Evolutionary conservation across 768 basidiomycete species (phyloP), one percentile per base, ranked within the genome.

Genomic region (Pisolithus sp.): DNA sequence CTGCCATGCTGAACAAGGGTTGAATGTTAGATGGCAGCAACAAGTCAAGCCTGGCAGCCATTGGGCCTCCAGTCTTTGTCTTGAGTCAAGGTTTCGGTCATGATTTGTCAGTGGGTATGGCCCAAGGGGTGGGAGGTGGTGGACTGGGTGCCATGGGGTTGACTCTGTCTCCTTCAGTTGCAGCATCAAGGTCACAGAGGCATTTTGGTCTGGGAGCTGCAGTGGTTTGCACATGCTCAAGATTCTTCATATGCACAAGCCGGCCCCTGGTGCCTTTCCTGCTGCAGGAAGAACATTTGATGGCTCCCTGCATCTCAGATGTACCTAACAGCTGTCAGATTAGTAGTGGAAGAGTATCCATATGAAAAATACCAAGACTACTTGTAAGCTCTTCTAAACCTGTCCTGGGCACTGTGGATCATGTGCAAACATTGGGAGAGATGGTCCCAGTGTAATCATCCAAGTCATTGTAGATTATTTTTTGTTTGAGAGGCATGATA

Each of bases 71-170:
- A 30, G 28, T 30, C 28, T 30, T 30, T 2, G 18, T 9, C 21
- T 41, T 21, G 5, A n/a, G 18, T 41, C 18, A 20, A 21, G 40
- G 40, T 21, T 20, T 41, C 20, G 18, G n/a, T 41, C n/a, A 21
- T n/a, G n/a, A 6, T 20, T 41, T 21, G 18, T 20, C 24, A n/a
- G 24, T 8, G 28, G 2, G 3, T 10, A 20, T 7, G 39, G 18
- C 2, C 18, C 3, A 12, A 18, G 8, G 17, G 7, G 7, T 20
- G 20, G 7, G 17, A 17, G 17, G 17, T 41, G 17, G 4, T 4
- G 5, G 39, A 18, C 39, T 9, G n/a, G 43, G 50, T 5, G 48
- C 54, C 54, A 55, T 55, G 2, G 48, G 51, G n/a, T 55, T 55
- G 12, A 52, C n/a, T 4, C 20, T 17, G 20, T 53, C 10, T 2